Percentiles rank a stretch among this genome's conserved stretches.
Evolutionary conservation across 1,284 basidiomycete species (phyloP).

Genomic region (Rhodotorula sp.): DNA sequence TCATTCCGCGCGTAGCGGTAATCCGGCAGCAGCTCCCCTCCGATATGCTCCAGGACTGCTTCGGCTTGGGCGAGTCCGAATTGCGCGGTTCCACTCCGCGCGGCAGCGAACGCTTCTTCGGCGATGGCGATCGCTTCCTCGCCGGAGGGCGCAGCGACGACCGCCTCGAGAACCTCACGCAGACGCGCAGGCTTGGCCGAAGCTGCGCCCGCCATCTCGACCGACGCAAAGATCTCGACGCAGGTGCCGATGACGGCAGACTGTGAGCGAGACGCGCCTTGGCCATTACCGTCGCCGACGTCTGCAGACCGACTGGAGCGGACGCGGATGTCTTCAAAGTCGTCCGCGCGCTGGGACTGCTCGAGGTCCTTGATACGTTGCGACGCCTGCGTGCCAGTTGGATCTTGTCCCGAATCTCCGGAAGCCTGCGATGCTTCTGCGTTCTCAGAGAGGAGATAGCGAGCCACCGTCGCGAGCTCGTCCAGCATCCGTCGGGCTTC

Average conservation of each 20-base stretch:
- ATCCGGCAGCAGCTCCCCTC: conserved; percentile 56
- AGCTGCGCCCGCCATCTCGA: conserved; percentile 28
- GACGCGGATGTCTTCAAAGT: conserved; percentile 61
- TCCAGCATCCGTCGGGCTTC: conserved; percentile 15
- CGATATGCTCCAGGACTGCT: conserved; percentile 59
- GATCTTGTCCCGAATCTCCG: not conserved
- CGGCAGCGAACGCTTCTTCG: conserved; percentile 59
- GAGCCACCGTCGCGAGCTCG: conserved; percentile 23
- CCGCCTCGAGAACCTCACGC: conserved; percentile 59
- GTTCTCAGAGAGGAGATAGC: conserved; percentile 18
- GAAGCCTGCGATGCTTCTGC: not conserved
- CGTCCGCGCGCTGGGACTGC: conserved; percentile 56
- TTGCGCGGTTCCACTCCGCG: conserved; percentile 59
- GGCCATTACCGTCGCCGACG: conserved; percentile 34
- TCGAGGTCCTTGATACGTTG: conserved; percentile 27
- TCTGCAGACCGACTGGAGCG: conserved; percentile 43
- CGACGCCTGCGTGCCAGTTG: conserved; percentile 42
- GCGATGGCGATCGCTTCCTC: conserved; percentile 61
- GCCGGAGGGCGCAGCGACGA: conserved; percentile 56
- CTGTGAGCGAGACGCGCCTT: not conserved
- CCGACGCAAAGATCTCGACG: conserved; percentile 30
- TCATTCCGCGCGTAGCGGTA: conserved; percentile 64
- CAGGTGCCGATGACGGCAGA: conserved; percentile 15
- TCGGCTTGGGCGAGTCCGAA: conserved; percentile 55
- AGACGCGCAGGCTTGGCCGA: conserved; percentile 21